Evolutionary conservation across 805 yeast species (phyloP).

Genomic region (Komagataella ulmi): DNA sequence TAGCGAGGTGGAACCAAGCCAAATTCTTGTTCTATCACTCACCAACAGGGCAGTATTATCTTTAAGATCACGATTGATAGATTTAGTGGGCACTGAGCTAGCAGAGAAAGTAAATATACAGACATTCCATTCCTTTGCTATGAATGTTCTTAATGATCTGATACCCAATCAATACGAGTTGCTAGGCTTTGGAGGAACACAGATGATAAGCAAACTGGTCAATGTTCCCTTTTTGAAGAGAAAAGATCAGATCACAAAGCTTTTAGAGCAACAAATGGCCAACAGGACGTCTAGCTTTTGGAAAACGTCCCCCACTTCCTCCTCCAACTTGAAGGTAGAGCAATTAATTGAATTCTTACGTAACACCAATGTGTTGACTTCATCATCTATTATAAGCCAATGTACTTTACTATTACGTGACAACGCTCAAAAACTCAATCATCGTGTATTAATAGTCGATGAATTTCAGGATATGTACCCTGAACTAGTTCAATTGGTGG

Average conservation of each 20-base stretch:
- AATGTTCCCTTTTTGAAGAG: not conserved
- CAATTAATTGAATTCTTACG: not conserved
- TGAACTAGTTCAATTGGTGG: constrained; percentile 30
- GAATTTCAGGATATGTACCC: constrained; percentile 65
- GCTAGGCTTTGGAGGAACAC: constrained; percentile 20
- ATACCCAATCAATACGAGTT: constrained; percentile 19
- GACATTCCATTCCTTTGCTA: constrained; percentile 58
- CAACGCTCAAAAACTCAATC: constrained; percentile 4
- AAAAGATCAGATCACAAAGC: constrained; percentile 9
- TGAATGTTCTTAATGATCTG: constrained; percentile 28
- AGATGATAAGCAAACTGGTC: not conserved
- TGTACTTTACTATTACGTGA: not conserved
- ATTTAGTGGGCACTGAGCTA: constrained; percentile 19
- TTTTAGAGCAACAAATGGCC: constrained; percentile 2
- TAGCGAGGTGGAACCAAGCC: constrained; percentile 28
- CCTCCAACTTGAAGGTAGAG: not conserved
- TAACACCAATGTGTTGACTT: not conserved
- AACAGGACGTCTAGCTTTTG: not conserved
- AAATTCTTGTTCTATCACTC: constrained; percentile 49
- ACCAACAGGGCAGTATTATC: constrained; percentile 56
- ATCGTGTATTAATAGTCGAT: constrained; percentile 42
- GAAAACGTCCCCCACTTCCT: not conserved
- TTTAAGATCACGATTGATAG: constrained; percentile 18
- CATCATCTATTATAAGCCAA: not conserved
- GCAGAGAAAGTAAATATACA: constrained; percentile 24